These are phyloP conservation scores for Syzygium oleosum DNA, from an alignment of 345 rosid genomes.

Conservation along the genomic window DNA sequence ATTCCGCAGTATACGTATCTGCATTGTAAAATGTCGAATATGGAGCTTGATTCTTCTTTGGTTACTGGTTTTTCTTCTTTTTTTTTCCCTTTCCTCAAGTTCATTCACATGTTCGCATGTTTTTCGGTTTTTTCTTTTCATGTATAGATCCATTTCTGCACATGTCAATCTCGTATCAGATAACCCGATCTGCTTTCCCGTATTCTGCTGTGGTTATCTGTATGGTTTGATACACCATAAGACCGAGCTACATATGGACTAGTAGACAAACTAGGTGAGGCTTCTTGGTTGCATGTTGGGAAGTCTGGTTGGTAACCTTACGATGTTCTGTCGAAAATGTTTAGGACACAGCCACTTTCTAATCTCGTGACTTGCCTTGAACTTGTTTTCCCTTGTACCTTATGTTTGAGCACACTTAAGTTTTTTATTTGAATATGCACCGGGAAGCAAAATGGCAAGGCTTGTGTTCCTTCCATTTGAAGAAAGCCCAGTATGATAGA, in stretches of 20 bases:
- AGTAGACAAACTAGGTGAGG: background rate
- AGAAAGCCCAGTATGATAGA: background rate
- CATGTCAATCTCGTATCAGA: background rate
- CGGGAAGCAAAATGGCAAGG: background rate
- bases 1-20: background rate
- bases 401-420: background rate
- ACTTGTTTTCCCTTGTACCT: background rate
- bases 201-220: background rate
- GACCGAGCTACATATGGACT: too few species aligned
- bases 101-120: background rate
- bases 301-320: background rate
- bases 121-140: background rate
- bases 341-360: background rate
- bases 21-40: background rate
- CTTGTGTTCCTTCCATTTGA: background rate
- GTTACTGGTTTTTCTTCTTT: background rate
- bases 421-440: background rate
- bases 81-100: background rate
- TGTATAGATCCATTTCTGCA: background rate
- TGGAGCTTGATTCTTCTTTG: background rate
- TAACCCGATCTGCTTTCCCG: background rate
- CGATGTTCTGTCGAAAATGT: background rate
- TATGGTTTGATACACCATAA: background rate
- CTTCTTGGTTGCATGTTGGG: background rate
- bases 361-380: background rate